These are phyloP conservation scores for Fomitopsis serialis DNA, from an alignment of 768 basidiomycete species.

Conservation along the genomic window DNA sequence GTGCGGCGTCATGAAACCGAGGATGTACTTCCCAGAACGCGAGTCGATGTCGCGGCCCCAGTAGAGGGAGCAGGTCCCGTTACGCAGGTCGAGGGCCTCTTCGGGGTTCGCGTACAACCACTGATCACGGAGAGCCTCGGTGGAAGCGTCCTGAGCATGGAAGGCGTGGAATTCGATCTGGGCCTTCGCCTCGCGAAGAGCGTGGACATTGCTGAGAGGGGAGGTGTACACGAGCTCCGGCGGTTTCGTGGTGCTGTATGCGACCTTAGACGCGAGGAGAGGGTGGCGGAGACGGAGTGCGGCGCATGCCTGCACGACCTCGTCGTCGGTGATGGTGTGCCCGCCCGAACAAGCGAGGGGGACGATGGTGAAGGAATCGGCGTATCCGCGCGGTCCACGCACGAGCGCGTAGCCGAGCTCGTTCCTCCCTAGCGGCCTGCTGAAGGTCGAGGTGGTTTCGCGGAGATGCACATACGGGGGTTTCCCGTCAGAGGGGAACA, in stretches of 20 bases:
- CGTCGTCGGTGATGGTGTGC: not conserved
- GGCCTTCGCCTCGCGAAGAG: not conserved
- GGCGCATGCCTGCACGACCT: not conserved
- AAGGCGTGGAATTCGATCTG: not conserved
- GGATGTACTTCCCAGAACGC: not conserved
- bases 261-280: not conserved
- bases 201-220: not conserved
- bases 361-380: not conserved
- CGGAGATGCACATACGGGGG: not conserved
- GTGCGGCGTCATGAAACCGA: not conserved
- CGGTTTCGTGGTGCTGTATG: not conserved
- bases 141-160: not conserved
- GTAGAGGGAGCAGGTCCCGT: not conserved
- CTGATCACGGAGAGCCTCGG: not conserved
- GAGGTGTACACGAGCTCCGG: not conserved
- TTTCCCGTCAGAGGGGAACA: not conserved
- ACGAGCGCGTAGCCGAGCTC: not conserved
- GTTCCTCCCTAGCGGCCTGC: not conserved
- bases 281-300: conserved; percentile 1
- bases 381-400: not conserved
- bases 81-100: not conserved
- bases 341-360: not conserved
- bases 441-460: not conserved
- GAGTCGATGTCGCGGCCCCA: not conserved
- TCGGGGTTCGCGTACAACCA: not conserved